Conservation (phyloP, 2,329 filamentous ascomycete species). For the Colletotrichum orchidophilum region DNA sequence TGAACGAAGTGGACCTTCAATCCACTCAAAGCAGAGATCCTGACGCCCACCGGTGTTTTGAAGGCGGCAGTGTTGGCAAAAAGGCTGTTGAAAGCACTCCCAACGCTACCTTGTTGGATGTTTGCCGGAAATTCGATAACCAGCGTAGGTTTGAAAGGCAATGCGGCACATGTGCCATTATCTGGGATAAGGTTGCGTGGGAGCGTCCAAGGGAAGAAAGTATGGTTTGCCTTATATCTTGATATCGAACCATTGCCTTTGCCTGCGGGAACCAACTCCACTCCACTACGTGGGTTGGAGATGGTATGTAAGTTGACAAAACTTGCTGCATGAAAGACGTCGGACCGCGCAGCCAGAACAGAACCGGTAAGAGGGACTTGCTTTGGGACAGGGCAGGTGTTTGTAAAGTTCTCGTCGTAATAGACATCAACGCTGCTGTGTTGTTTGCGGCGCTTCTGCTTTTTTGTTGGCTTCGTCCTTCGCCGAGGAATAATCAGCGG, state of each 20-base stretch:
- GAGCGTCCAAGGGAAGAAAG: slow-evolving; percentile 92
- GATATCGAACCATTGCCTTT: slow-evolving; percentile 51
- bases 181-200: slow-evolving; percentile 77
- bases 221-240: slow-evolving; percentile 74
- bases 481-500: slow-evolving; percentile 81
- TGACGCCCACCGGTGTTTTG: slow-evolving; percentile 39
- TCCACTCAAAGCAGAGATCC: slow-evolving; percentile 57
- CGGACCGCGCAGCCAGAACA: slow-evolving; percentile 78
- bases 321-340: slow-evolving; percentile 89
- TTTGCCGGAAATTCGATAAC: slow-evolving; percentile 69
- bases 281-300: slow-evolving; percentile 67
- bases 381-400: slow-evolving; percentile 72
- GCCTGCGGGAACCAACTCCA: slow-evolving; percentile 45
- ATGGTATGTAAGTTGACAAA: slow-evolving; percentile 84
- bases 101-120: slow-evolving; percentile 45
- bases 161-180: slow-evolving; percentile 80
- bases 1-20: slow-evolving; percentile 74
- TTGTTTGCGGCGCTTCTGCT: slow-evolving; percentile 24
- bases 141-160: slow-evolving; percentile 77
- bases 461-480: slow-evolving; percentile 37
- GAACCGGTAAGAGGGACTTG: slow-evolving; percentile 77
- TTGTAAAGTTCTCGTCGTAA: slow-evolving; percentile 57
- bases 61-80: slow-evolving; percentile 45
- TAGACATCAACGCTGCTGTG: slow-evolving; percentile 44
- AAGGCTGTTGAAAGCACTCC: slow-evolving; percentile 53